A percentile compares a stretch with the other conserved stretches of the same genome.
phyloP scores from a whole-genome alignment of 2,329 filamentous ascomycete genomes.

The Fusarium fracticaudum region DNA sequence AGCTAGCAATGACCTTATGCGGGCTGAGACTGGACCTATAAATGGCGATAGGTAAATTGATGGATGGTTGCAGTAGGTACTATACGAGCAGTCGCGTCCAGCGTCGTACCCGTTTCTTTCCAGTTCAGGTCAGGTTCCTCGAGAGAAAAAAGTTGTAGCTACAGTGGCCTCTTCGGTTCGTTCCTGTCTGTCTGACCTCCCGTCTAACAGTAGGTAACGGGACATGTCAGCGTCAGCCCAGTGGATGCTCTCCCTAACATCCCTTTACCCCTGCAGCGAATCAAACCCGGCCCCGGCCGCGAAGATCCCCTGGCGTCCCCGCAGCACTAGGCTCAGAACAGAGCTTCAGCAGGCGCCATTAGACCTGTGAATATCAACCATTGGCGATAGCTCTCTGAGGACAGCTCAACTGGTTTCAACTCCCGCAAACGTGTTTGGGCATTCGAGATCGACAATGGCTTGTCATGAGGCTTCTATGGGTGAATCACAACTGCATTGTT shows the following conservation, averaged over 20 bases:
- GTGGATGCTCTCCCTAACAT: slow-evolving; percentile 22
- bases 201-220: not conserved
- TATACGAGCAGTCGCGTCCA: slow-evolving; percentile 18
- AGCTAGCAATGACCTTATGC: slow-evolving; percentile 14
- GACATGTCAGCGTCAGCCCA: slow-evolving; percentile 29
- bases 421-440: slow-evolving; percentile 11
- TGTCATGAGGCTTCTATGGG: not conserved
- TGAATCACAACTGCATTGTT: not conserved
- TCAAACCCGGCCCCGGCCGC: slow-evolving; percentile 29
- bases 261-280: slow-evolving; percentile 27
- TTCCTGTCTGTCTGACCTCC: slow-evolving; percentile 7
- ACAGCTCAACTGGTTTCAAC: slow-evolving; percentile 19
- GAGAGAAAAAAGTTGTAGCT: slow-evolving; percentile 48
- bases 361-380: slow-evolving; percentile 22
- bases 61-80: slow-evolving; percentile 22
- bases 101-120: slow-evolving; percentile 10
- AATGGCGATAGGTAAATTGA: slow-evolving; percentile 23
- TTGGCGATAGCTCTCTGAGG: slow-evolving; percentile 15
- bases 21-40: slow-evolving; percentile 26
- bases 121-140: not conserved
- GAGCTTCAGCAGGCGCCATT: slow-evolving; percentile 24
- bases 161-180: slow-evolving; percentile 50
- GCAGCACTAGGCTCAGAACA: slow-evolving; percentile 22
- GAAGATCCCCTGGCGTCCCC: slow-evolving; percentile 36
- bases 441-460: not conserved